Evolutionary conservation across 192 early-diverging fungal genomes (phyloP), one percentile per base, ranked within the genome.

Genomic region (Rhizoclosmatium globosum): DNA sequence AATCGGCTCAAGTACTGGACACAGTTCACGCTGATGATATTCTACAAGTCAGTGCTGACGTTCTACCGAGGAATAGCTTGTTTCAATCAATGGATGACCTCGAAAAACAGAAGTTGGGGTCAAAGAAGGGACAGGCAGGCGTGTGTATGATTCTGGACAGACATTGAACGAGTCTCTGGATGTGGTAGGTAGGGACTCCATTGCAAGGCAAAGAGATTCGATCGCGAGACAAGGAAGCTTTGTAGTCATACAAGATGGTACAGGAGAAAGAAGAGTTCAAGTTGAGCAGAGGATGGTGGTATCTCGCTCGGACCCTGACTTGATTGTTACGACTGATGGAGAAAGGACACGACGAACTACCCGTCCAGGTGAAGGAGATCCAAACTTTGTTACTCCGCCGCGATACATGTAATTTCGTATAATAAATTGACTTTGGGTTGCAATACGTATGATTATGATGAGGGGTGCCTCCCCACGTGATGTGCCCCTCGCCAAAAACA

Each of bases 11-110:
- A 62, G 7, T 39, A 7, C 19, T 19, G 38, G 38, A 62, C 4
- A 62, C 60, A 7, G 38, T 7, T 6, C 60, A 62, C 60, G 60
- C 60, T 19, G 60, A 62, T 19, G 60, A 62, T 39, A 62, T 62
- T 21, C 1, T 62, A 7, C 11, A 62, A 0, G 21, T 62, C 38
- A 62, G 60, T 39, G 60, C 60, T 7, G 7, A 7, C 7, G 23
- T 31, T 62, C 60, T 62, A 19, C 60, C 60, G 4, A 62, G 60
- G 23, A 62, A 62, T 39, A 62, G 60, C 21, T 0, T 39, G 6
- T 31, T 31, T 31, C 31, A 31, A 31, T 31, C 31, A 0, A 31
- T 31, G 31, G 31, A 31, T 31, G 31, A 31, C 0, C 60, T 62
- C 0, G 60, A 62, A 62, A 23, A 62, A 23, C 4, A 62, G 60